Percentiles rank a stretch among this genome's conserved stretches.
Conservation (phyloP, 805 yeast genomes). For the Kodamaea fukazawae region DNA sequence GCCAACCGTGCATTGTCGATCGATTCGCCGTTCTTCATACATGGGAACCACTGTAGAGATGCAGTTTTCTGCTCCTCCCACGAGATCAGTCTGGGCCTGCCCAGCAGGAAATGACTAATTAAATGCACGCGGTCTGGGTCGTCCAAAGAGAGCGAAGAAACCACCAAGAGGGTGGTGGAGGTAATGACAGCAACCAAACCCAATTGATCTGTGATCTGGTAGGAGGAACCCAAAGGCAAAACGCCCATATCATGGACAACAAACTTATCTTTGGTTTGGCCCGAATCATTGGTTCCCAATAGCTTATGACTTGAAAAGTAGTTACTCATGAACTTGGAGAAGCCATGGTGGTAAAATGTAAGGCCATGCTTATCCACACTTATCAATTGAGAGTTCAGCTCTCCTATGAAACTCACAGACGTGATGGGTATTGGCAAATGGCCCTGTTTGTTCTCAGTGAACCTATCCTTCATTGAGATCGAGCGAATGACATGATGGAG, state of each 20-base stretch:
- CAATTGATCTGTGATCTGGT: constrained; percentile 52
- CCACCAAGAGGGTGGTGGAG: constrained; percentile 45
- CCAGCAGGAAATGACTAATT: constrained; percentile 52
- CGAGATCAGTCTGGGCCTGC: constrained; percentile 40
- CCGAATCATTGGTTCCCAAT: constrained; percentile 44
- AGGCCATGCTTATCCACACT: constrained; percentile 37
- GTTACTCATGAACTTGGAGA: constrained; percentile 53
- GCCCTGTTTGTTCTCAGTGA: constrained; percentile 25
- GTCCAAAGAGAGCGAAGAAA: constrained; percentile 51
- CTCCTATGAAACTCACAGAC: constrained; percentile 27
- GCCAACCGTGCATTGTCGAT: constrained; percentile 48
- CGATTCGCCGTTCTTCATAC: constrained; percentile 27
- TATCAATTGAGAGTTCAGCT: constrained; percentile 27
- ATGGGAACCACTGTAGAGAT: constrained; percentile 61
- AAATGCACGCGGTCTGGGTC: constrained; percentile 22
- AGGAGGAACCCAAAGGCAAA: constrained; percentile 59
- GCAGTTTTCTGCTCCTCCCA: constrained; percentile 1
- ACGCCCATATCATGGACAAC: constrained; percentile 35
- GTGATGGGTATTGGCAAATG: constrained; percentile 28
- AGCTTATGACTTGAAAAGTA: constrained; percentile 48
- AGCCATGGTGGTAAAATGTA: constrained; percentile 62
- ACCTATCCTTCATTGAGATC: constrained; percentile 23
- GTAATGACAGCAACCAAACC: constrained; percentile 64
- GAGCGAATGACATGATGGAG: constrained; percentile 21
- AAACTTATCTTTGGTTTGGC: constrained; percentile 15